Evolutionary conservation across 2,329 filamentous ascomycete species (phyloP).

Genomic region (Cordyceps tenuipes): DNA sequence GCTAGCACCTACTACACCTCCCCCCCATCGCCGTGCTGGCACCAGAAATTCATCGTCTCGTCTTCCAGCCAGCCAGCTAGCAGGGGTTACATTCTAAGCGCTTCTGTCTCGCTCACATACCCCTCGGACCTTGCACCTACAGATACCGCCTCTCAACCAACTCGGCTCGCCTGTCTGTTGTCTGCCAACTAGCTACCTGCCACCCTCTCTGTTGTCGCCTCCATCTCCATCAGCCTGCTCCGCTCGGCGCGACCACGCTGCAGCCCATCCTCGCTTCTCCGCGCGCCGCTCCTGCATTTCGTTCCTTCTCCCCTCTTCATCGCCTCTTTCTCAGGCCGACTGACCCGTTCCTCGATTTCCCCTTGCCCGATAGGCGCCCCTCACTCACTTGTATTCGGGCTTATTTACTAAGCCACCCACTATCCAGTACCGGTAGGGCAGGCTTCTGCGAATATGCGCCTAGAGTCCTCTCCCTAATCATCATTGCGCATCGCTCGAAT

Average conservation of each 20-base stretch:
- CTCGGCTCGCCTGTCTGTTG: background rate
- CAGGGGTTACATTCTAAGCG: slow-evolving; percentile 7
- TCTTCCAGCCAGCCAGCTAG: background rate
- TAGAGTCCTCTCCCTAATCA: background rate
- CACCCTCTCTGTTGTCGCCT: background rate
- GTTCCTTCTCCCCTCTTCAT: background rate
- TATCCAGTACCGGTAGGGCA: background rate
- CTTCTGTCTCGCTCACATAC: background rate
- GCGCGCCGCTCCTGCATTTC: background rate
- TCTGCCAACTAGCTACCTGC: too few species aligned
- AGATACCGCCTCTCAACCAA: background rate
- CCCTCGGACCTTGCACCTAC: background rate
- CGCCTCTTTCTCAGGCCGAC: background rate
- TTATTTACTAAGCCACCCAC: slow-evolving; percentile 1
- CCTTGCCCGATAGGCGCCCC: background rate
- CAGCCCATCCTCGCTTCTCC: background rate
- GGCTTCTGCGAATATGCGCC: slow-evolving; percentile 7
- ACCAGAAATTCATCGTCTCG: background rate
- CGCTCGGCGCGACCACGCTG: slow-evolving; percentile 3
- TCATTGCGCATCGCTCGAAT: background rate
- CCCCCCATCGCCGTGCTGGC: background rate
- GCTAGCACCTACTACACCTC: background rate
- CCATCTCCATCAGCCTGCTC: slow-evolving; percentile 4
- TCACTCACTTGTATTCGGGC: slow-evolving; percentile 8
- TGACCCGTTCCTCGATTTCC: background rate